Evolutionary conservation across 2,329 filamentous ascomycete genomes (phyloP), one percentile per base, ranked within the genome.

Genomic region (Rasamsonia emersonii): DNA sequence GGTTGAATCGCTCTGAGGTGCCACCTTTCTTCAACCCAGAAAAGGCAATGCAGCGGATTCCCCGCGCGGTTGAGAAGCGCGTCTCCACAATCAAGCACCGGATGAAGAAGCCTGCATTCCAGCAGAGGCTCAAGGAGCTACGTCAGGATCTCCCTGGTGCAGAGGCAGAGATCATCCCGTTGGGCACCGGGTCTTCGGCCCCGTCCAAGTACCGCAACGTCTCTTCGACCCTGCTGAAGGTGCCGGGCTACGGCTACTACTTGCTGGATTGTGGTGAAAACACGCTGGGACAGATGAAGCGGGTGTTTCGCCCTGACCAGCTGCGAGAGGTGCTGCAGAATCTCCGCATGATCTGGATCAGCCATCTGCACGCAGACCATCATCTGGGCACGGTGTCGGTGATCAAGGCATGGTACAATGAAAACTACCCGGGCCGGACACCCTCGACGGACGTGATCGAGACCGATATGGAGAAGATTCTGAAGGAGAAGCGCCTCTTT

Each of bases 191-290:
- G 6, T 96, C 89, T 3, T 83, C 89, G 0, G 55, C 82, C 10
- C 91, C 91, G 2, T 93, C 86, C 19, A 93, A 93, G 54, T 91
- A 95, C 57, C 82, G 91, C 47, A 98, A 96, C 54, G 91, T 98
- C 13, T 94, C 89, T 8, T 78, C 79, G 2, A 95, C 88, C 1
- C 67, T 98, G 4, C 62, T 98, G 26, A 75, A 83, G 9, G 79
- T 94, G 3, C 91, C 91, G 5, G 82, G 79, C 3, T 73, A 78
- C 45, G 91, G 91, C n/a, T 86, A 75, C 53, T 93, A 94, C 51
- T 67, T 98, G 1, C 73, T 98, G 36, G 91, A 98, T 59, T 85
- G 79, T 45, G 91, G 91, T 36, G 91, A 98, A 59, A 86, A 86
- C 49, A 95, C 91, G 0, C 63, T 96, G 6, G 89, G 89, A 8